These are phyloP conservation scores for Symbiodinium pilosum DNA, from an alignment of 73 alveolate species.

Conservation along the genomic window DNA sequence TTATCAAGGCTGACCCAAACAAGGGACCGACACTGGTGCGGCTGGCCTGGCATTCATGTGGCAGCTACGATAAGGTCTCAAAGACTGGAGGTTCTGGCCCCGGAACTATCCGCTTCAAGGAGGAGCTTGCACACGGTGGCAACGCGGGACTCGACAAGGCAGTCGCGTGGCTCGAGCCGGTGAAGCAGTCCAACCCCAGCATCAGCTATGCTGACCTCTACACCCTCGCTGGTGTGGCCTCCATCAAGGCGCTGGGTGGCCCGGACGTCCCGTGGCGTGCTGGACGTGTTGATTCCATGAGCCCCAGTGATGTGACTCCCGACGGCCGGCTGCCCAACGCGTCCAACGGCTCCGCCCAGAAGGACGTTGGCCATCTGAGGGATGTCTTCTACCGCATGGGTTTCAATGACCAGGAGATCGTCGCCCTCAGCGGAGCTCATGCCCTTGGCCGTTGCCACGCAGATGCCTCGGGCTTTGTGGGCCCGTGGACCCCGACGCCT, in stretches of 20 bases:
- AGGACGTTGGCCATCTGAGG: constrained; percentile 9
- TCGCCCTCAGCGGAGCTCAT: constrained; percentile 24
- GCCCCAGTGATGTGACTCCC: background rate
- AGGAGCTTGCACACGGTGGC: background rate
- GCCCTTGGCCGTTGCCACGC: constrained; percentile 28
- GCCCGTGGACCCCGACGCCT: constrained; percentile 39
- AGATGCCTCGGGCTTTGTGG: background rate
- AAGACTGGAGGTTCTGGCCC: constrained; percentile 11
- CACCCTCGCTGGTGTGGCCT: constrained; percentile 21
- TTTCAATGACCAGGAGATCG: constrained; percentile 22
- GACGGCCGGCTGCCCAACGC: constrained; percentile 15
- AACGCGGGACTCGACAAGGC: constrained; percentile 21
- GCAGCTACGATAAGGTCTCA: constrained; percentile 9
- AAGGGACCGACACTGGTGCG: constrained; percentile 8
- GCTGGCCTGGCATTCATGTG: background rate
- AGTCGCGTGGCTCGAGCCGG: background rate
- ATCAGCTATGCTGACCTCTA: constrained; percentile 27
- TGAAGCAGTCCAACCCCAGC: constrained; percentile 8
- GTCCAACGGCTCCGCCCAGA: background rate
- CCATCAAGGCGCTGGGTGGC: constrained; percentile 13
- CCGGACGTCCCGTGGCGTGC: constrained; percentile 4
- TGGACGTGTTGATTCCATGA: background rate
- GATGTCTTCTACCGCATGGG: constrained; percentile 39
- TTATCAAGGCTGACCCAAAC: constrained; percentile 8
- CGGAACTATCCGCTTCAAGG: constrained; percentile 12